Percentiles rank a stretch among this genome's conserved stretches.
Conservation (phyloP, 2,329 filamentous ascomycete genomes). For the Botrytis deweyae region DNA sequence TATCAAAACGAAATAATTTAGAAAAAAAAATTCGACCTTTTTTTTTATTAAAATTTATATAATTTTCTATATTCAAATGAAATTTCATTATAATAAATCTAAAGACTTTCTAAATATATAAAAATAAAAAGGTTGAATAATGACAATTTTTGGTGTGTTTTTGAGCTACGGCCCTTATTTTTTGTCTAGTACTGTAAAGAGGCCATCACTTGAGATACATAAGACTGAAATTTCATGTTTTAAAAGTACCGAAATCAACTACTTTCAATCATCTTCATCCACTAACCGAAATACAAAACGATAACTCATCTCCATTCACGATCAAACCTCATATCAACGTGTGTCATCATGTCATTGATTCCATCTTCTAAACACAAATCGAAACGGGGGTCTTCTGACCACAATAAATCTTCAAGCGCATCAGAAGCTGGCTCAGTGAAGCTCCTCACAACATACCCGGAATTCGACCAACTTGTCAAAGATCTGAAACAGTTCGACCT, state of each 20-base stretch:
- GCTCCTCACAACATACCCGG: too few relatives aligned
- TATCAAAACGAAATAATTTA: too few relatives aligned
- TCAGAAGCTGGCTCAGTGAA: background rate
- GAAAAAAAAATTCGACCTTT: too few relatives aligned
- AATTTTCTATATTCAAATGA: too few relatives aligned
- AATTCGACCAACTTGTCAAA: background rate
- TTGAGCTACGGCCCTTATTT: too few relatives aligned
- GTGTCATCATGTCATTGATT: background rate
- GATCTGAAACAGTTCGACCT: rapidly evolving
- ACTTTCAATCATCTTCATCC: background rate
- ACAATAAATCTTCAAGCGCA: background rate
- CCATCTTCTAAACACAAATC: background rate
- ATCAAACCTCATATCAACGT: background rate
- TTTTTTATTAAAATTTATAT: too few relatives aligned
- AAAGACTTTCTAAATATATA: too few relatives aligned
- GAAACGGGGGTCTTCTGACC: background rate
- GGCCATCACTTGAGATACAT: background rate
- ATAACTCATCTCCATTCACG: background rate
- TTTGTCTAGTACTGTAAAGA: too few relatives aligned
- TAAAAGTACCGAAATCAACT: background rate
- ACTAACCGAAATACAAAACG: background rate
- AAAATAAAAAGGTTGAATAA: too few relatives aligned
- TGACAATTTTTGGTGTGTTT: too few relatives aligned
- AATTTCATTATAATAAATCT: too few relatives aligned
- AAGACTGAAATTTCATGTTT: background rate